Evolutionary conservation across 305 asterid species (phyloP).

Genomic region (Fraxinus albicans): DNA sequence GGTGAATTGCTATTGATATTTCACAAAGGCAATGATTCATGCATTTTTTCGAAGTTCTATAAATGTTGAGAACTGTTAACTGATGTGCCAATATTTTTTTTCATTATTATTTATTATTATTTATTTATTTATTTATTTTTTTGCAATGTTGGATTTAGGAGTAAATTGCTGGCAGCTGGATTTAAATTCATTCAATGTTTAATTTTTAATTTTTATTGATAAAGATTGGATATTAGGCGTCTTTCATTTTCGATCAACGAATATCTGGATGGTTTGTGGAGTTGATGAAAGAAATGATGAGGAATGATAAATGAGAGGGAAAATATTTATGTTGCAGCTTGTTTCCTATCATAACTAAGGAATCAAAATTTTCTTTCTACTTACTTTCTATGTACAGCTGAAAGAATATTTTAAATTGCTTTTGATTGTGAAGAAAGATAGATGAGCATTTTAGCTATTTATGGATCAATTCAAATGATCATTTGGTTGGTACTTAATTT

Average conservation of each 20-base stretch:
- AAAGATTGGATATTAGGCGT: not conserved
- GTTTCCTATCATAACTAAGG: not conserved
- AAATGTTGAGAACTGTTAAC: not conserved
- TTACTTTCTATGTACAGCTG: not conserved
- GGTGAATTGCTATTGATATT: not conserved
- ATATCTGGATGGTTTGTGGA: not conserved
- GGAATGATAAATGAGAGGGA: not conserved
- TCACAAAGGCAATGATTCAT: not conserved
- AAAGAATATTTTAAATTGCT: not conserved
- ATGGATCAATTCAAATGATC: not conserved
- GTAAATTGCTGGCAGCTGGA: not conserved
- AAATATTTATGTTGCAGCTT: not conserved
- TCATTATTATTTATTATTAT: too few relatives aligned
- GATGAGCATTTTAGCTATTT: not conserved
- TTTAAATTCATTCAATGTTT: not conserved
- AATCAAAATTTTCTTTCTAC: not conserved
- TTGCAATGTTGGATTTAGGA: not conserved
- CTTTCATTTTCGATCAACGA: not conserved
- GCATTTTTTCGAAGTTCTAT: too few relatives aligned
- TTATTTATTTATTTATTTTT: too few relatives aligned
- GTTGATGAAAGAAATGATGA: not conserved
- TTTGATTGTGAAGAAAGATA: not conserved
- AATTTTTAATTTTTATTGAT: not conserved
- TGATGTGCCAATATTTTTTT: not conserved
- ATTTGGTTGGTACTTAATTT: not conserved